Percentiles rank a stretch among this genome's conserved stretches.
Conservation (phyloP, 768 basidiomycete species). For the Sporobolomyces pararoseus region DNA sequence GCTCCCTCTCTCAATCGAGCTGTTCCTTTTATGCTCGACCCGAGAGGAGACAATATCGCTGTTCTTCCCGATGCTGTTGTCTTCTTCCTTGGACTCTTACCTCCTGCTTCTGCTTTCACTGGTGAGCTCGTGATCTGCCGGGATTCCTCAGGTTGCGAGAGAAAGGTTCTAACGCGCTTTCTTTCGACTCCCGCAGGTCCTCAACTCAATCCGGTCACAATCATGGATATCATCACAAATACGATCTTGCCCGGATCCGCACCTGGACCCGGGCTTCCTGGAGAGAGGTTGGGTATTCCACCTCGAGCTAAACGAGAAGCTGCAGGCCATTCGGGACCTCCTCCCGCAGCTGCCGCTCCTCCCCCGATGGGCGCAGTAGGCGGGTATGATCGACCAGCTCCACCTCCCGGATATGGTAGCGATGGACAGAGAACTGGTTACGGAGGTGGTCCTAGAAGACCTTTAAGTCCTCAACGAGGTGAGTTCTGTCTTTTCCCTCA, state of each 20-base stretch:
- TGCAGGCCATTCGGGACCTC: neutral
- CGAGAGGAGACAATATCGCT: constrained; percentile 42
- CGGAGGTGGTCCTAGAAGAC: constrained; percentile 10
- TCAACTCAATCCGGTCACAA: constrained; percentile 32
- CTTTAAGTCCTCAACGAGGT: constrained; percentile 20
- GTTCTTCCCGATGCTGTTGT: constrained; percentile 57
- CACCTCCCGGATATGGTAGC: neutral
- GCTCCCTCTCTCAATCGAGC: constrained; percentile 43
- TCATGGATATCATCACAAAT: constrained; percentile 40
- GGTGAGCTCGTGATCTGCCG: constrained; percentile 54
- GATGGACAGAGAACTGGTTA: constrained; percentile 1
- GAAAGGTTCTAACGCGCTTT: no score
- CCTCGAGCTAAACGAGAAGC: constrained; percentile 34
- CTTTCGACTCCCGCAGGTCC: constrained; percentile 10
- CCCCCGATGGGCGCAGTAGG: neutral
- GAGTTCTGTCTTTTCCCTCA: neutral
- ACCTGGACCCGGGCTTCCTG: constrained; percentile 36
- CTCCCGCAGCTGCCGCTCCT: neutral
- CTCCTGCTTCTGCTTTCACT: constrained; percentile 69
- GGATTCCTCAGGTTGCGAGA: neutral
- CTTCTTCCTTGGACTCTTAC: constrained; percentile 81
- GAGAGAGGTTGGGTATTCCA: constrained; percentile 38
- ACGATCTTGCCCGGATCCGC: constrained; percentile 40
- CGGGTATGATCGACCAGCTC: neutral
- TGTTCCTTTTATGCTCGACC: constrained; percentile 53